Percentiles rank a stretch among this genome's conserved stretches.
These are phyloP conservation scores for Rutstroemia sp. DNA, from an alignment of 2,329 filamentous ascomycete species.

Conservation along the genomic window DNA sequence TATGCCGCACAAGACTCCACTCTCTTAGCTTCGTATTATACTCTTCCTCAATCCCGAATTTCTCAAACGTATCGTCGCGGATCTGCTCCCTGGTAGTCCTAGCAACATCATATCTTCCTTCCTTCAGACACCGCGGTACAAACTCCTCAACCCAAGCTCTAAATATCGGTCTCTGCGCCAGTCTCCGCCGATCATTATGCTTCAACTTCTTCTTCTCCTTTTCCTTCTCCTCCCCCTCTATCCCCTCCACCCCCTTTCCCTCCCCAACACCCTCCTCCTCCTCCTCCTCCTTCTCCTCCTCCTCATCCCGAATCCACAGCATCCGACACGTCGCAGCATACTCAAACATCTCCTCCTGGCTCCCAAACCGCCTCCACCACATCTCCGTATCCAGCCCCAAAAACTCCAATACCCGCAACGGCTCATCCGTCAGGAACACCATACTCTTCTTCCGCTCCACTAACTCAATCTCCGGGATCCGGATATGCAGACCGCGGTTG, in stretches of 20 bases:
- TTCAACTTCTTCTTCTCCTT: slow-evolving; percentile 35
- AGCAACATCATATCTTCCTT: slow-evolving; percentile 30
- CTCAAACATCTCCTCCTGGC: slow-evolving; percentile 49
- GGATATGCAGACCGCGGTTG: slow-evolving; percentile 55
- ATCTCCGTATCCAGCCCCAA: slow-evolving; percentile 47
- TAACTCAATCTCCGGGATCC: slow-evolving; percentile 60
- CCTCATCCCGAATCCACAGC: slow-evolving; percentile 39
- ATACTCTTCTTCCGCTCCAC: slow-evolving; percentile 45
- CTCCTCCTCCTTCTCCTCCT: slow-evolving; percentile 22
- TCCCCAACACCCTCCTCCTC: too few relatives aligned
- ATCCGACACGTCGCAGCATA: slow-evolving; percentile 53
- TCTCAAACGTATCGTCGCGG: slow-evolving; percentile 43
- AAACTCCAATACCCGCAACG: slow-evolving; percentile 50
- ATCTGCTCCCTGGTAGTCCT: slow-evolving; percentile 37
- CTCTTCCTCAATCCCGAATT: slow-evolving; percentile 39
- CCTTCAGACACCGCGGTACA: slow-evolving; percentile 42
- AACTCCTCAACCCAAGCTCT: slow-evolving; percentile 55
- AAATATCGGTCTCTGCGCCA: slow-evolving; percentile 49
- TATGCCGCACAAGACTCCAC: slow-evolving; percentile 37
- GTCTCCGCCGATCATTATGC: slow-evolving; percentile 49
- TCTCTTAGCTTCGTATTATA: slow-evolving; percentile 38
- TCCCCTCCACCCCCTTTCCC: slow-evolving; percentile 19
- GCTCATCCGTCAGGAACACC: slow-evolving; percentile 53
- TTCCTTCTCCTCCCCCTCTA: slow-evolving; percentile 9
- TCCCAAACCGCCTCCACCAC: slow-evolving; percentile 50